Evolutionary conservation across 345 rosid genomes (phyloP), one percentile per base, ranked within the genome.

Genomic region (Hypericum androsaemum): DNA sequence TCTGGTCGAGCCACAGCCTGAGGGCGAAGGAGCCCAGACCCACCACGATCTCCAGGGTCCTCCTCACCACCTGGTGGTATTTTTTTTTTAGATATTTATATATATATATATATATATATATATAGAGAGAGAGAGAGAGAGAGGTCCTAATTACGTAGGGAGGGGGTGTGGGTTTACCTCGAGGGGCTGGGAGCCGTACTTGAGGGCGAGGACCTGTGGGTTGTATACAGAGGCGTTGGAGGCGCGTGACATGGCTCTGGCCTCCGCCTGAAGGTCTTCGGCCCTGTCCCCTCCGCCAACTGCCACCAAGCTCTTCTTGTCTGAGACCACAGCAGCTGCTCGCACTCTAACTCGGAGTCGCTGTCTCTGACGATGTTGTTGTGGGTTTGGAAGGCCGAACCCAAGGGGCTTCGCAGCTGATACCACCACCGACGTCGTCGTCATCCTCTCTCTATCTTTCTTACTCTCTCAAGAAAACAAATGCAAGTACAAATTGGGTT

Each of bases 261-360:
- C 81, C 77, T 90, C 98, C 1, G 96, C 95, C 63, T 90, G 95
- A 43, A 87, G 67, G 59, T 87, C 88, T 42, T 80, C 88, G 1
- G 86, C 67, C 47, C 88, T 81, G 53, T 77, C 80, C 0, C 53
- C 73, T 60, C 37, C 75, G 7, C 5, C 64, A 13, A 17, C 51
- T 2, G 14, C 59, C 6, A 32, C 41, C 32, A 46, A 22, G 2
- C 32, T 22, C 32, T 22, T 22, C 32, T 22, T 22, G 32, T 22
- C 32, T 22, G 32, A 22, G 32, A 4, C 32, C 32, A 22, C 32
- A 22, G 2, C 32, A 22, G 32, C 32, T 22, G 32, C 32, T 22
- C 32, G 32, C 32, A 4, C 32, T 22, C 32, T 22, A 22, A 22
- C 32, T 22, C 32, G 32, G 4, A 22, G 32, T 22, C 32, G 32